phyloP scores from a whole-genome alignment of 1,284 basidiomycete species.

The Sparassis latifolia region DNA sequence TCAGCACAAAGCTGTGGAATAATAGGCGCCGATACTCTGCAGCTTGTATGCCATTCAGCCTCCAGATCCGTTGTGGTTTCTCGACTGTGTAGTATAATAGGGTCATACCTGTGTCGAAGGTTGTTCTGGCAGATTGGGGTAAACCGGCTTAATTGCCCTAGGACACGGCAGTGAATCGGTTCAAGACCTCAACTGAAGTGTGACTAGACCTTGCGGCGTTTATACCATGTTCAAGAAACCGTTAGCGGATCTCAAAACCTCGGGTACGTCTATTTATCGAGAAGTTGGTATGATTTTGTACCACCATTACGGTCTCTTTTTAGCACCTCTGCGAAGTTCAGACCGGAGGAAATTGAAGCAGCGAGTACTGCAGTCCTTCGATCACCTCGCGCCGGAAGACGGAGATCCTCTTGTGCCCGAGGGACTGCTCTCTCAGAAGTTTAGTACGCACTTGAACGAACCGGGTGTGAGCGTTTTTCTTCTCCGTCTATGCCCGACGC shows the following conservation, averaged over 20 bases:
- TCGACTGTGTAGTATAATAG: too few relatives aligned
- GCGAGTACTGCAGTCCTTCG: slow-evolving; percentile 43
- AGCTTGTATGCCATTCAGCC: too few relatives aligned
- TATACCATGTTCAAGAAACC: slow-evolving; percentile 70
- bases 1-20: too few relatives aligned
- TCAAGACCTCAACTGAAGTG: too few relatives aligned
- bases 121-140: too few relatives aligned
- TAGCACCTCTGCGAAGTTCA: slow-evolving; percentile 62
- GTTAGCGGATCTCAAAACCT: slow-evolving; percentile 58
- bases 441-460: slow-evolving; percentile 54
- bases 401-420: slow-evolving; percentile 65
- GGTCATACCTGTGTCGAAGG: too few relatives aligned
- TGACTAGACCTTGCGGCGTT: not conserved
- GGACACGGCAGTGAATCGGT: too few relatives aligned
- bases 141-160: too few relatives aligned
- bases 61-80: too few relatives aligned
- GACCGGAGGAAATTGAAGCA: slow-evolving; percentile 65
- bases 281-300: too few relatives aligned
- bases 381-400: slow-evolving; percentile 38
- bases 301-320: too few relatives aligned
- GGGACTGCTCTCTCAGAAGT: slow-evolving; percentile 59
- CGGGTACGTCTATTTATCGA: slow-evolving; percentile 28
- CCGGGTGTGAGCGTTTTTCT: slow-evolving; percentile 45
- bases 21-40: too few relatives aligned
- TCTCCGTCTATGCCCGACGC: not conserved